Evolutionary conservation across 129 eudicot species (phyloP).

Genomic region (Flaveria robusta): DNA sequence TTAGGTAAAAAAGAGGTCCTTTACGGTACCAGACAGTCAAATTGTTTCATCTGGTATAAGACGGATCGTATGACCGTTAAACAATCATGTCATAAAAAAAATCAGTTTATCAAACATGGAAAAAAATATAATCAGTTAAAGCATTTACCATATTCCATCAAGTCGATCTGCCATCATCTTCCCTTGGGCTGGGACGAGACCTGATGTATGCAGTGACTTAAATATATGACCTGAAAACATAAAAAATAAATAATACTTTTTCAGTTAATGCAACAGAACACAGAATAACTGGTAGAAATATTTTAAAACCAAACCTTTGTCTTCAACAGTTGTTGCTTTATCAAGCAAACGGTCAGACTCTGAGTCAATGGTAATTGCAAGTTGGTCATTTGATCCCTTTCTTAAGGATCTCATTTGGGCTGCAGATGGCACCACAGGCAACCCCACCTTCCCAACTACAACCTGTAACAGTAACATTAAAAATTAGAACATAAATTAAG

Average conservation of each 20-base stretch:
- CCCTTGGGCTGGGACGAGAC: constrained; percentile 87
- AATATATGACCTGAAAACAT: constrained; percentile 76
- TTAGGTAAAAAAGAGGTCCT: background rate
- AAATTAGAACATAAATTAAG: constrained; percentile 21
- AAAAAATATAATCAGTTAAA: constrained; percentile 1
- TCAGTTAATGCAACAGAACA: constrained; percentile 10
- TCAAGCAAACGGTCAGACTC: constrained; percentile 77
- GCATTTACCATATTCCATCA: constrained; percentile 87
- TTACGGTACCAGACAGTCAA: background rate
- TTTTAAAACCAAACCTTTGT: constrained; percentile 61
- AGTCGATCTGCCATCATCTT: constrained; percentile 87
- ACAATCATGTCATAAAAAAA: background rate
- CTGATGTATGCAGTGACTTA: constrained; percentile 79
- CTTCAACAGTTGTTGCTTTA: constrained; percentile 58
- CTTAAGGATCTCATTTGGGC: constrained; percentile 80
- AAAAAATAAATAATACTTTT: constrained; percentile 13
- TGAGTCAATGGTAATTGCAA: constrained; percentile 72
- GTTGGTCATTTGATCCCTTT: constrained; percentile 86
- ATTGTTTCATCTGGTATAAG: background rate
- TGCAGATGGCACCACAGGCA: constrained; percentile 70
- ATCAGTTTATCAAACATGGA: background rate
- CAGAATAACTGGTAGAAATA: background rate
- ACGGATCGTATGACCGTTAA: background rate
- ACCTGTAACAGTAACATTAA: constrained; percentile 43
- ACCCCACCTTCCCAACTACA: constrained; percentile 55